A percentile compares a stretch with the other conserved stretches of the same genome.
These are phyloP conservation scores for Condylostoma magnum DNA, from an alignment of 169 alveolate species.

Conservation along the genomic window DNA sequence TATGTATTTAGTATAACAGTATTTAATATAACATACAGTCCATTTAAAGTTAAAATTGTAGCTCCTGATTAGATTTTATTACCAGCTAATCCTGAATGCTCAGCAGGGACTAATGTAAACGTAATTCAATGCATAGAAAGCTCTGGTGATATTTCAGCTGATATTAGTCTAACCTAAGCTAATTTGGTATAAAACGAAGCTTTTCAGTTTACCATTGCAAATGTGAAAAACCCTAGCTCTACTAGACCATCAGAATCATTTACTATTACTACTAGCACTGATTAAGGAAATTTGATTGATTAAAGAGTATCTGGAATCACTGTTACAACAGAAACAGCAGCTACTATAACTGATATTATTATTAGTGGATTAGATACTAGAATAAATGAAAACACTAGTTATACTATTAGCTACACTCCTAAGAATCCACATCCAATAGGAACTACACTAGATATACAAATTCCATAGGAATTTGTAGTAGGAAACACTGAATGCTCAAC, in stretches of 20 bases:
- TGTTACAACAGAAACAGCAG: slow-evolving; percentile 8
- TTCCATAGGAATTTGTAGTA: neutral
- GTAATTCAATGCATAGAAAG: too few species aligned
- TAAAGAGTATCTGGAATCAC: slow-evolving; percentile 10
- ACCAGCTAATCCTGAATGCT: slow-evolving; percentile 15
- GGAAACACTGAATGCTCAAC: neutral
- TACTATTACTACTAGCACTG: neutral
- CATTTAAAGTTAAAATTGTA: neutral
- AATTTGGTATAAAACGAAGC: neutral
- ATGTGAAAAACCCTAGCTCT: slow-evolving; percentile 1
- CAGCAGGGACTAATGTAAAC: too few species aligned
- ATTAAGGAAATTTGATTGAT: too few species aligned
- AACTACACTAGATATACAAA: neutral
- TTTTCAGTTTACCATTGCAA: neutral
- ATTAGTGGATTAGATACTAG: neutral
- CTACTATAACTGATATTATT: neutral
- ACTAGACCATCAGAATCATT: neutral
- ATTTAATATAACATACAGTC: neutral
- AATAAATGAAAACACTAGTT: neutral
- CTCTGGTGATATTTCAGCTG: too few species aligned
- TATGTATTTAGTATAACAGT: slow-evolving; percentile 1
- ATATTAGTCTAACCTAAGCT: too few species aligned
- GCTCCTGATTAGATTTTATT: neutral
- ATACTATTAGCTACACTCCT: neutral
- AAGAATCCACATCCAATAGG: slow-evolving; percentile 19